A percentile compares a stretch with the other conserved stretches of the same genome.
phyloP scores from a whole-genome alignment of 768 basidiomycete genomes.

The Terana coerulea region DNA sequence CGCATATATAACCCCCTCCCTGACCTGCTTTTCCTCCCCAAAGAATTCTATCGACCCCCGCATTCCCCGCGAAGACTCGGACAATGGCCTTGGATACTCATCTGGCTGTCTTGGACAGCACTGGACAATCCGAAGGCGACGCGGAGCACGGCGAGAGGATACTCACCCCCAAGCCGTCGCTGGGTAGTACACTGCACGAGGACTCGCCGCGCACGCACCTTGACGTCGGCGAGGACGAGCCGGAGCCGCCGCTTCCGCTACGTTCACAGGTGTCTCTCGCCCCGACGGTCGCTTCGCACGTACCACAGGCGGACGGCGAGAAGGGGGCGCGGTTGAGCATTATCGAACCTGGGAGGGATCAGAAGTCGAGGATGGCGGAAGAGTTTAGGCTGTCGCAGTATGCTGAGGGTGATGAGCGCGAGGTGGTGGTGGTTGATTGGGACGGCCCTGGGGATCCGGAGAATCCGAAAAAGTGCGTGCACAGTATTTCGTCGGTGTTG shows the following conservation, averaged over 20 bases:
- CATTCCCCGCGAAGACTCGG: no score
- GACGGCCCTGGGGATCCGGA: constrained; percentile 33
- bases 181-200: neutral
- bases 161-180: neutral
- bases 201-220: neutral
- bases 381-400: no score
- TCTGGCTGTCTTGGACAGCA: no score
- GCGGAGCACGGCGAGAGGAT: no score
- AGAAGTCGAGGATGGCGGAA: neutral
- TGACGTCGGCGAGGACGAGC: no score
- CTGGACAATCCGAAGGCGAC: no score
- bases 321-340: neutral
- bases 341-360: neutral
- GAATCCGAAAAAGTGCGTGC: constrained; percentile 32
- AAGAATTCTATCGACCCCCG: neutral
- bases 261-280: neutral
- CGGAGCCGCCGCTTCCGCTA: no score
- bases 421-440: constrained; percentile 29
- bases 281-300: neutral
- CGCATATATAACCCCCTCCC: neutral
- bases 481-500: neutral
- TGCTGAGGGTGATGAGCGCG: constrained; percentile 3
- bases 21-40: neutral
- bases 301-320: neutral
- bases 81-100: no score